These are phyloP conservation scores for Mixia osmundae DNA, from an alignment of 1,284 basidiomycete genomes.

Conservation along the genomic window DNA sequence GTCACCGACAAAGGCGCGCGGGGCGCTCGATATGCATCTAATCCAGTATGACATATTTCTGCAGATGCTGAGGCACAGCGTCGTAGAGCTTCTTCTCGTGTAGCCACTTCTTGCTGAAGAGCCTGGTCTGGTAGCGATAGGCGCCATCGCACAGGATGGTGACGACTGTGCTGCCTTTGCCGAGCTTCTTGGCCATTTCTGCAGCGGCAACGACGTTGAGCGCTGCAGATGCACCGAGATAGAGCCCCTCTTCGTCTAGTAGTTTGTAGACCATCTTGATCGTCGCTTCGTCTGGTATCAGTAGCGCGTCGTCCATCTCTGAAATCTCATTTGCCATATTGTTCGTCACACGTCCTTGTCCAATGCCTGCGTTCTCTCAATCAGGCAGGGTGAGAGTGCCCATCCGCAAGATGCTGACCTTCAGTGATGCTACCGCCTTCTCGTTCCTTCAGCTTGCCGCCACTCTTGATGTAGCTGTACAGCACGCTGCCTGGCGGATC, in stretches of 20 bases:
- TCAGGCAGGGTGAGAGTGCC: too few species aligned
- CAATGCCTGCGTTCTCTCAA: slow-evolving; percentile 82
- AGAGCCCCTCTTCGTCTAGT: slow-evolving; percentile 77
- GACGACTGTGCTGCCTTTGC: slow-evolving; percentile 52
- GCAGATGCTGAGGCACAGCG: slow-evolving; percentile 60
- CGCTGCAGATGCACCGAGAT: slow-evolving; percentile 87
- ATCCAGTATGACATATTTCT: slow-evolving; percentile 66
- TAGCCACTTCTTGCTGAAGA: slow-evolving; percentile 75
- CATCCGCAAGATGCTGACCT: slow-evolving; percentile 29
- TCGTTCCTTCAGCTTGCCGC: slow-evolving; percentile 47
- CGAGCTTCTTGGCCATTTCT: slow-evolving; percentile 64
- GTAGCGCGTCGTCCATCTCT: slow-evolving; percentile 50
- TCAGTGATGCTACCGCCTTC: slow-evolving; percentile 83
- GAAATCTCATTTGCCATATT: slow-evolving; percentile 71
- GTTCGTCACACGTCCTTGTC: slow-evolving; percentile 88
- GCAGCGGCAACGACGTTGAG: slow-evolving; percentile 86
- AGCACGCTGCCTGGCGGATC: slow-evolving; percentile 91
- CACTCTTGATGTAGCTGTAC: slow-evolving; percentile 59
- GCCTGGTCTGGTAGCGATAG: slow-evolving; percentile 80
- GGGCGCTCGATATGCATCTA: too few species aligned
- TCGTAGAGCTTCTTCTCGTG: slow-evolving; percentile 51
- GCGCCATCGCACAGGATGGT: slow-evolving; percentile 89
- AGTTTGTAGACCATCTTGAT: slow-evolving; percentile 86
- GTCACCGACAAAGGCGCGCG: too few species aligned
- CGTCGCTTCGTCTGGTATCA: slow-evolving; percentile 68